Evolutionary conservation across 2,329 filamentous ascomycete genomes (phyloP).

Genomic region (Aspergillus spinulosporus): DNA sequence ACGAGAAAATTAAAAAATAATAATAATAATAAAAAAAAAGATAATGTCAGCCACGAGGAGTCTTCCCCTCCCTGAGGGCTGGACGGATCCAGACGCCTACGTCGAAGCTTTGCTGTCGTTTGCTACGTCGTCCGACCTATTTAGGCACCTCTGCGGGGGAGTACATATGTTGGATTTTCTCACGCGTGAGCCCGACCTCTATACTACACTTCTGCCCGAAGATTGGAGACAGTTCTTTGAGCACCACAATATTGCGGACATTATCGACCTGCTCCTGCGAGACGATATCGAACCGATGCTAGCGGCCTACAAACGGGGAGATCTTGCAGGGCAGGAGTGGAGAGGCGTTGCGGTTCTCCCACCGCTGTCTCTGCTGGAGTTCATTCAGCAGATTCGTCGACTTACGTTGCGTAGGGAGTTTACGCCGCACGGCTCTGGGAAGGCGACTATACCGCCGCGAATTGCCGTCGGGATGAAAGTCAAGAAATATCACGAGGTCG

Average conservation of each 20-base stretch:
- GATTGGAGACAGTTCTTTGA: conserved; percentile 83
- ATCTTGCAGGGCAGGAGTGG: conserved; percentile 37
- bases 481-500: conserved; percentile 94
- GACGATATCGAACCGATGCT: conserved; percentile 63
- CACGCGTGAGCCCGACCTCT: conserved; percentile 79
- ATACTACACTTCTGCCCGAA: conserved; percentile 70
- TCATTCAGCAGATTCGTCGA: conserved; percentile 69
- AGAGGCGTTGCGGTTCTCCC: conserved; percentile 43
- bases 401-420: conserved; percentile 68
- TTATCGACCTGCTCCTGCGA: conserved; percentile 78
- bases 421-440: conserved; percentile 35
- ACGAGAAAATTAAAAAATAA: background rate
- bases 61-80: conserved; percentile 71
- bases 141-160: conserved; percentile 91
- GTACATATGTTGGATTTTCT: conserved; percentile 97
- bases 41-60: conserved; percentile 51
- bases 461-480: conserved; percentile 89
- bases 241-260: conserved; percentile 67
- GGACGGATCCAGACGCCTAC: conserved; percentile 72
- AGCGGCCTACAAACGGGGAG: conserved; percentile 17
- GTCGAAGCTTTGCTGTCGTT: conserved; percentile 76
- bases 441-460: conserved; percentile 62
- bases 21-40: too few species aligned
- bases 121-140: conserved; percentile 69
- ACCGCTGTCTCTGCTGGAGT: conserved; percentile 64